Evolutionary conservation across 1,139 yeast genomes (phyloP).

Genomic region (Dujonia santamariae): DNA sequence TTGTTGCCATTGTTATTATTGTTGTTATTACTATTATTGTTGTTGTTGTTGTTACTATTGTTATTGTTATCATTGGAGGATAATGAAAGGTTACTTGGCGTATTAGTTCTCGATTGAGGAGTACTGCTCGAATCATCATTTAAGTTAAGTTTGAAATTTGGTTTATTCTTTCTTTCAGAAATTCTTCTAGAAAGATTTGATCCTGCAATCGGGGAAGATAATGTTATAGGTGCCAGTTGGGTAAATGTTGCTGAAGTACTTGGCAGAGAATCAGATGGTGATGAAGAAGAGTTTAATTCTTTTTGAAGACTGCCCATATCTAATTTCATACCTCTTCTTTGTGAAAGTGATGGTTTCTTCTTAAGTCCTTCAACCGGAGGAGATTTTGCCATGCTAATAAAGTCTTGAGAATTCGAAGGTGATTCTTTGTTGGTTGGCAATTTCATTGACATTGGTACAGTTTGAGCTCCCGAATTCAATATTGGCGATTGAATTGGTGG

Average conservation of each 20-base stretch:
- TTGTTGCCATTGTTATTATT: conserved; percentile 1
- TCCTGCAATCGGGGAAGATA: conserved; percentile 15
- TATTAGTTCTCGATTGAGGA: neutral
- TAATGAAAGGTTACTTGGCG: too few species aligned
- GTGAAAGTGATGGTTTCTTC: conserved; percentile 52
- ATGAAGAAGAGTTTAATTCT: conserved; percentile 5
- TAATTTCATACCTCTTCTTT: conserved; percentile 56
- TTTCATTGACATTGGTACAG: neutral
- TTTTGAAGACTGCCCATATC: conserved; percentile 22
- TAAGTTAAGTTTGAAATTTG: conserved; percentile 38
- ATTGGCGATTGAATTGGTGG: neutral
- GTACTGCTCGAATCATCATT: neutral
- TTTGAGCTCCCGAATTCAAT: neutral
- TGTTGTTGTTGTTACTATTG: neutral
- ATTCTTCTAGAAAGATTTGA: conserved; percentile 36
- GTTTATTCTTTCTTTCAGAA: conserved; percentile 37
- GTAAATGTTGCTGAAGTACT: conserved; percentile 4
- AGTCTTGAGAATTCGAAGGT: too few species aligned
- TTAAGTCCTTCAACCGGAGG: conserved; percentile 7
- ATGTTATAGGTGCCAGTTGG: neutral
- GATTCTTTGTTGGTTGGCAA: neutral
- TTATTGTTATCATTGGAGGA: neutral
- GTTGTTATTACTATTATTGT: neutral
- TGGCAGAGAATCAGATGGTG: too few species aligned
- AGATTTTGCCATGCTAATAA: neutral